Conservation (phyloP, 805 yeast genomes). For the Phaffomyces opuntiae region DNA sequence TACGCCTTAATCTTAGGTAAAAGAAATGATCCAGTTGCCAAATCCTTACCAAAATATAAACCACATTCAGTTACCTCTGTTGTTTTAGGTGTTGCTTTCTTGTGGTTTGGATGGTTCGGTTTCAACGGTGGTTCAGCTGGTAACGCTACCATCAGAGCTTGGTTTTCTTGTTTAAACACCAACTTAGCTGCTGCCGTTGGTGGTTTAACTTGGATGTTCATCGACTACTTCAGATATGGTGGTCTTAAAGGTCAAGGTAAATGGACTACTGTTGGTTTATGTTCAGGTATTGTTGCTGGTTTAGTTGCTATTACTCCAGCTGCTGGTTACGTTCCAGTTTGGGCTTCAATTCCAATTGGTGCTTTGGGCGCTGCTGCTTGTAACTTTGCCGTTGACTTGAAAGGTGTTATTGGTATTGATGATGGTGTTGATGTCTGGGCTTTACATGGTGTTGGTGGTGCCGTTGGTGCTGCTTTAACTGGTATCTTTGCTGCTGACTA, state of each 20-base stretch:
- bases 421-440: slow-evolving; percentile 95
- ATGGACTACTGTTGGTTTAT: slow-evolving; percentile 90
- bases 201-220: slow-evolving; percentile 88
- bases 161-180: slow-evolving; percentile 90
- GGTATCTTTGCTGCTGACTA: slow-evolving; percentile 91
- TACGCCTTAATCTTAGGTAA: slow-evolving; percentile 89
- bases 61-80: slow-evolving; percentile 90
- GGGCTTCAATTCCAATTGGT: slow-evolving; percentile 82
- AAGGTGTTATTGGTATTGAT: slow-evolving; percentile 65
- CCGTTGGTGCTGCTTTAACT: slow-evolving; percentile 72
- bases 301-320: slow-evolving; percentile 94
- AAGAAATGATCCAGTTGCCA: slow-evolving; percentile 67
- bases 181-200: slow-evolving; percentile 90
- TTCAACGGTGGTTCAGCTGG: slow-evolving; percentile 98
- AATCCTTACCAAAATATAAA: slow-evolving; percentile 76
- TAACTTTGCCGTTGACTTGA: slow-evolving; percentile 79
- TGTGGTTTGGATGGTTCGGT: slow-evolving; percentile 98
- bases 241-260: slow-evolving; percentile 45
- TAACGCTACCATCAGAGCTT: slow-evolving; percentile 84
- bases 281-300: slow-evolving; percentile 91
- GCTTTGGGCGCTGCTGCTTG: slow-evolving; percentile 66
- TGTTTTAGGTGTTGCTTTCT: slow-evolving; percentile 94
- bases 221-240: slow-evolving; percentile 62
- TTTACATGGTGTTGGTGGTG: slow-evolving; percentile 91
- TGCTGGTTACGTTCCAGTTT: slow-evolving; percentile 91